Evolutionary conservation across 352 stramenopile genomes (phyloP).

Genomic region (Globisporangium solare): DNA sequence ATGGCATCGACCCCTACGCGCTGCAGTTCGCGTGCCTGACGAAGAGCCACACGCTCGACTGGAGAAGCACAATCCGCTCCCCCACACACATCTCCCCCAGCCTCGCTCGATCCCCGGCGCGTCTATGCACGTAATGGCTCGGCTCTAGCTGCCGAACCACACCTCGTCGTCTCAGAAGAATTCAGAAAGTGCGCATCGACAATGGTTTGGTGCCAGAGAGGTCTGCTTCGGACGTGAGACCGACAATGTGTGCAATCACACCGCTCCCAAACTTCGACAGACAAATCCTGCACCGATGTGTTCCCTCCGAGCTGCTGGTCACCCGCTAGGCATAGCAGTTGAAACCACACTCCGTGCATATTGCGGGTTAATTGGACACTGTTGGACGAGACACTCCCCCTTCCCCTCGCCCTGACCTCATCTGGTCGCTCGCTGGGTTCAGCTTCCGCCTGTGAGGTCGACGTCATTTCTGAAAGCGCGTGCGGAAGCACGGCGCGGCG

Average conservation of each 20-base stretch:
- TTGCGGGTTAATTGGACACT: background rate
- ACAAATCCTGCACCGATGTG: background rate
- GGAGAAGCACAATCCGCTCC: no score
- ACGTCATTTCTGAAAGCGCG: slow-evolving; percentile 2
- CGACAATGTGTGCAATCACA: no score
- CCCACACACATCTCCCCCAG: no score
- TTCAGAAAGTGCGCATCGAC: background rate
- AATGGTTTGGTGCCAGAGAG: background rate
- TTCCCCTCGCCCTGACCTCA: background rate
- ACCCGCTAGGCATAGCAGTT: no score
- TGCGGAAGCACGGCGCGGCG: background rate
- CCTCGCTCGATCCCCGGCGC: no score
- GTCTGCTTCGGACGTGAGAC: no score
- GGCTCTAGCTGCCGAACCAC: background rate
- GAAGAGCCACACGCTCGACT: no score
- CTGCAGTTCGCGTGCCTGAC: no score
- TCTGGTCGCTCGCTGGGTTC: background rate
- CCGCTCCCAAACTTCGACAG: background rate
- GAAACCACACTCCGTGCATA: background rate
- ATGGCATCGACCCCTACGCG: no score
- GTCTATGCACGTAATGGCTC: no score
- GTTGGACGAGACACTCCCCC: no score
- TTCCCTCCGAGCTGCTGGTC: slow-evolving; percentile 5
- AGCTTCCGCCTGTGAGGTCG: background rate
- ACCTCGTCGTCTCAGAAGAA: background rate